Evolutionary conservation across 1,284 basidiomycete species (phyloP), one percentile per base, ranked within the genome.

Genomic region (Athelia sp.): DNA sequence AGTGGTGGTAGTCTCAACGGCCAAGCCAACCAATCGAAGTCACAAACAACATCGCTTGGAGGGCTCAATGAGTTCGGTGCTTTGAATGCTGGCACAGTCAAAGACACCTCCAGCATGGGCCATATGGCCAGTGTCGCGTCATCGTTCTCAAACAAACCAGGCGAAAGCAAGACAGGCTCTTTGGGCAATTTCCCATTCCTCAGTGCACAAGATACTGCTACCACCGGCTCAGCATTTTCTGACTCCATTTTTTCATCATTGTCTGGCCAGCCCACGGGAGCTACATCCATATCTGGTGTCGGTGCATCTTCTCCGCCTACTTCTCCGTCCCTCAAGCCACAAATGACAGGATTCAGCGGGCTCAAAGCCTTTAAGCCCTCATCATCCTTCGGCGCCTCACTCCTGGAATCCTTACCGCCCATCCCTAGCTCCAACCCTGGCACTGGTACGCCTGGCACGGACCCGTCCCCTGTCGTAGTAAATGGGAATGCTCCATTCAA

Each of bases 331-430:
- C 56, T 94, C 6, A 81, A 84, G 59, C 71, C 89, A 1, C 93
- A 97, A 59, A 63, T 74, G 34, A 97, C 94, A 1, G 94, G 94
- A 1, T 91, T 87, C 57, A 73, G 76, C 22, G 88, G 86, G 2
- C 70, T 97, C 56, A 94, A 92, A 66, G 78, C 90, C 2, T 98
- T 98, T 79, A 93, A 95, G 65, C 94, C 94, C 2, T 82, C 88
- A 0, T 92, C 88, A 1, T 87, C 82, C 26, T 98, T 98, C 63
- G 94, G 94, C 29, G 84, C 88, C 34, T 81, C 83, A 14, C 66
- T 96, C 26, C 65, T 94, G 49, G 89, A 91, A 52, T 82, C 82
- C 1, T 68, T 96, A 22, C 90, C 91, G 2, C 74, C 89, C 9
- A 81, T 86, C 49, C 78, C 84, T 13, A 78, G 79, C 26, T 81